phyloP scores from a whole-genome alignment of 1,139 yeast genomes.

The Pichia sp. region DNA sequence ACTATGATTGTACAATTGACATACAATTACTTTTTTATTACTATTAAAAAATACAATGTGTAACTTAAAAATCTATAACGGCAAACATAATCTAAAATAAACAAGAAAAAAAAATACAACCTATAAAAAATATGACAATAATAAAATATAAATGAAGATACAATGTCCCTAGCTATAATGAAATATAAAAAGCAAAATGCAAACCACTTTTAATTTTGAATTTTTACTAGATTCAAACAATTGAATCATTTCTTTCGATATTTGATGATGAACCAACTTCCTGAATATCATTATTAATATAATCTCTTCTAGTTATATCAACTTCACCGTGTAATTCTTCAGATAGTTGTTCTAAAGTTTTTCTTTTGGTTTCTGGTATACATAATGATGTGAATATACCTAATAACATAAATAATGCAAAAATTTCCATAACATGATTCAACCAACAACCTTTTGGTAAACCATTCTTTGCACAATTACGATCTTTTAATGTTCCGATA shows the following conservation, averaged over 20 bases:
- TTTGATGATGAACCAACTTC: constrained; percentile 6
- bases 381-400: constrained; percentile 62
- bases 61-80: too few species aligned
- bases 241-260: constrained; percentile 4
- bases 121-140: too few species aligned
- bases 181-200: background rate
- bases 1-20: too few species aligned
- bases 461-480: constrained; percentile 55
- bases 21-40: too few species aligned
- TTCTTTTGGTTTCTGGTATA: constrained; percentile 86
- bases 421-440: constrained; percentile 89
- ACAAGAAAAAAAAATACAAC: too few species aligned
- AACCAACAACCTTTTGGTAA: constrained; percentile 62
- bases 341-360: constrained; percentile 74
- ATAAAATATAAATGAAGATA: too few species aligned
- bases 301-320: constrained; percentile 31
- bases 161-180: background rate
- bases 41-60: too few species aligned
- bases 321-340: constrained; percentile 77
- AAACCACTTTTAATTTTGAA: too few species aligned
- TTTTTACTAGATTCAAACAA: constrained; percentile 2
- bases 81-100: too few species aligned
- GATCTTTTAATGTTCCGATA: constrained; percentile 78
- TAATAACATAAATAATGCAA: constrained; percentile 81
- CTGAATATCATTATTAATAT: background rate